Evolutionary conservation across 768 basidiomycete species (phyloP).

Genomic region (Tulasnella calospora): DNA sequence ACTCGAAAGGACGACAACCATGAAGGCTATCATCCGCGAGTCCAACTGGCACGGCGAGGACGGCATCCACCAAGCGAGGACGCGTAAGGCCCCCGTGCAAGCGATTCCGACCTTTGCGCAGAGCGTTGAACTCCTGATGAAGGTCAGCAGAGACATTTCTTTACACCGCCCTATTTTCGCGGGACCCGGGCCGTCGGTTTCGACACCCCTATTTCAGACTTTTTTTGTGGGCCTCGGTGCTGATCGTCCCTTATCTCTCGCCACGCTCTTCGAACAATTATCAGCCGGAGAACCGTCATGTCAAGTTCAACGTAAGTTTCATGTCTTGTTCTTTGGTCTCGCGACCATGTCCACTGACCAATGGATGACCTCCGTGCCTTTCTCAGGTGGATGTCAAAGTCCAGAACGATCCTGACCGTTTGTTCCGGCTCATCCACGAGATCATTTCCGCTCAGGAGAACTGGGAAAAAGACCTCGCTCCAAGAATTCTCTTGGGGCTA

Average conservation of each 20-base stretch:
- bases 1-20: slow-evolving; percentile 77
- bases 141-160: slow-evolving; percentile 39
- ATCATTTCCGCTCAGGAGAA: slow-evolving; percentile 57
- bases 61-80: slow-evolving; percentile 75
- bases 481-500: slow-evolving; percentile 72
- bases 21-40: slow-evolving; percentile 63
- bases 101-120: slow-evolving; percentile 86
- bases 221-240: neutral
- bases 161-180: neutral
- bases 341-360: neutral
- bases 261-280: neutral
- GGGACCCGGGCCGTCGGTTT: slow-evolving; percentile 1
- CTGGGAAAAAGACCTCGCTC: slow-evolving; percentile 73
- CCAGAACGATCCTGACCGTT: slow-evolving; percentile 81
- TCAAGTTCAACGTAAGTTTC: slow-evolving; percentile 41
- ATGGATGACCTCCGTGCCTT: slow-evolving; percentile 33
- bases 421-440: slow-evolving; percentile 73
- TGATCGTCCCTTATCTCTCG: slow-evolving; percentile 5
- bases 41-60: slow-evolving; percentile 63
- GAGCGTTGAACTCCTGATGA: slow-evolving; percentile 75
- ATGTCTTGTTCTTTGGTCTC: neutral
- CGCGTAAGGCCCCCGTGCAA: slow-evolving; percentile 74
- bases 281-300: slow-evolving; percentile 35
- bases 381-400: slow-evolving; percentile 92
- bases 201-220: slow-evolving; percentile 4